Conservation (phyloP, 1,284 basidiomycete genomes). For the Exsudoporus floridanus region DNA sequence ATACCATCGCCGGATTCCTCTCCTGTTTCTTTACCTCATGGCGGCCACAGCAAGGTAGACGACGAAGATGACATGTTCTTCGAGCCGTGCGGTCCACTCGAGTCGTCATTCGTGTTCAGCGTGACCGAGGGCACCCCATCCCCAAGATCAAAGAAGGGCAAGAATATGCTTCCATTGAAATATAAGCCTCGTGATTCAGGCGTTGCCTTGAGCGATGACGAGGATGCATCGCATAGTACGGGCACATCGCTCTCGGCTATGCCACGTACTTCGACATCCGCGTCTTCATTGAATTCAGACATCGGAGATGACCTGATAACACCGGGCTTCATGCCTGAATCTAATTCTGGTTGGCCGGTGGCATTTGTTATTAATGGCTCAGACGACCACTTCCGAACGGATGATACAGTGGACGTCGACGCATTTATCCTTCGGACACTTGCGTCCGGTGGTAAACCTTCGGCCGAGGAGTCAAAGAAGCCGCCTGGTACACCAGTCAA, state of each 20-base stretch:
- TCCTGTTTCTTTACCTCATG: constrained; percentile 35
- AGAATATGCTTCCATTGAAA: constrained; percentile 56
- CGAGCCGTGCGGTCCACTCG: constrained; percentile 38
- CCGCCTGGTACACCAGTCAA: constrained; percentile 80
- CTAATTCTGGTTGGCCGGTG: constrained; percentile 62
- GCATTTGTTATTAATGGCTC: constrained; percentile 42
- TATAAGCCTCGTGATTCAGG: constrained; percentile 71
- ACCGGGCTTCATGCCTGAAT: constrained; percentile 55
- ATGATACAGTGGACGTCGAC: constrained; percentile 51
- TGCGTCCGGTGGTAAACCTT: constrained; percentile 52
- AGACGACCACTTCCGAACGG: constrained; percentile 38
- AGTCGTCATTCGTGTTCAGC: constrained; percentile 56
- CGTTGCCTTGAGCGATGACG: constrained; percentile 60
- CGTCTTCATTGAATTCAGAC: constrained; percentile 57
- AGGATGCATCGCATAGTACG: constrained; percentile 38
- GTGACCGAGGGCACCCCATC: constrained; percentile 58
- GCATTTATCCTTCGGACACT: constrained; percentile 71
- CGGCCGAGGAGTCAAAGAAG: constrained; percentile 52
- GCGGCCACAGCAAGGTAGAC: constrained; percentile 32
- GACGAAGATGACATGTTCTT: constrained; percentile 65
- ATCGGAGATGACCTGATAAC: constrained; percentile 64
- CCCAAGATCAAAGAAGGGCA: constrained; percentile 46
- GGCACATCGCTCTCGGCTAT: constrained; percentile 42
- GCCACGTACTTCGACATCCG: constrained; percentile 56
- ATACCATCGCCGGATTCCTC: constrained; percentile 52